Evolutionary conservation across 2,329 filamentous ascomycete genomes (phyloP).

Genomic region (Scedosporium dehoogii): DNA sequence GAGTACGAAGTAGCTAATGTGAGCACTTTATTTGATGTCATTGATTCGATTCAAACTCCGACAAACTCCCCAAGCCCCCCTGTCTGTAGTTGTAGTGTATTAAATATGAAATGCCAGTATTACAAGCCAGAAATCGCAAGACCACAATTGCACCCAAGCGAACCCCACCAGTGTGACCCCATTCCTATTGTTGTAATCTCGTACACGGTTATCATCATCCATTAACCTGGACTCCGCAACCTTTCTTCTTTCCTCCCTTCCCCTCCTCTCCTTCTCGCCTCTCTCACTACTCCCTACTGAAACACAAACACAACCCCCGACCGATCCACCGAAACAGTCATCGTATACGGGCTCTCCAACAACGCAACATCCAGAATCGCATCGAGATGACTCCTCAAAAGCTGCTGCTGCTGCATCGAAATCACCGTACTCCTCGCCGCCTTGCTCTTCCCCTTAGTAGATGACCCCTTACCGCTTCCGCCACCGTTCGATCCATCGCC

Average conservation of each 20-base stretch:
- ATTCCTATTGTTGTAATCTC: too few species aligned
- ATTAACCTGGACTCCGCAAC: not conserved
- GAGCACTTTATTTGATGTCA: too few species aligned
- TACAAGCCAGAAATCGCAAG: too few species aligned
- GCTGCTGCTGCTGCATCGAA: conserved; percentile 74
- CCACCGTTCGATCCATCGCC: conserved; percentile 12
- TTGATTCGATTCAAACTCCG: too few species aligned
- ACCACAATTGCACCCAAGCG: too few species aligned
- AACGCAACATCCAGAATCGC: conserved; percentile 80
- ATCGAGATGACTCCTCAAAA: conserved; percentile 81
- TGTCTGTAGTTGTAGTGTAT: too few species aligned
- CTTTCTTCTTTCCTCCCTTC: not conserved
- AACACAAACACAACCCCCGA: conserved; percentile 85
- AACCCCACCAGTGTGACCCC: too few species aligned
- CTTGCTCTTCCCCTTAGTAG: not conserved
- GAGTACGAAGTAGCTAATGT: too few species aligned
- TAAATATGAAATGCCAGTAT: too few species aligned
- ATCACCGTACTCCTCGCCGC: conserved; percentile 53
- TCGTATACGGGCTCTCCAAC: conserved; percentile 80
- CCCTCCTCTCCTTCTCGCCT: not conserved
- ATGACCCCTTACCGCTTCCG: conserved; percentile 17
- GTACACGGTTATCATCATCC: too few species aligned
- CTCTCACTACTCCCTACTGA: conserved; percentile 24
- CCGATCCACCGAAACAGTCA: conserved; percentile 85
- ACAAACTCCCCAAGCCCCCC: too few species aligned